Percentiles rank a stretch among this genome's conserved stretches.
phyloP scores from a whole-genome alignment of 139 green algal genomes.

The Chlorella vulgaris region DNA sequence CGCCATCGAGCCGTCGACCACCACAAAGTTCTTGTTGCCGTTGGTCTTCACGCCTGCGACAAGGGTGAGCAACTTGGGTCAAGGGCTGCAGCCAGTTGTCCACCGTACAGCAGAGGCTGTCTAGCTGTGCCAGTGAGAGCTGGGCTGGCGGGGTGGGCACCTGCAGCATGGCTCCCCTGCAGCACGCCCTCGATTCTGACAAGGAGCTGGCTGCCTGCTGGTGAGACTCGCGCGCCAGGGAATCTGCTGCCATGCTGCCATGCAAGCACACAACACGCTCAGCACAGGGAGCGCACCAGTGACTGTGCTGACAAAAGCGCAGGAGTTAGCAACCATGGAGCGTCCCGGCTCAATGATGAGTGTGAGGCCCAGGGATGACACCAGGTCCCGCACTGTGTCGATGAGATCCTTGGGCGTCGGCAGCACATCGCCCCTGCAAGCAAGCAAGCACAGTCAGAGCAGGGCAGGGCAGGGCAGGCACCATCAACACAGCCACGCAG shows the following conservation, averaged over 20 bases:
- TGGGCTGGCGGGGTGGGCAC: no score
- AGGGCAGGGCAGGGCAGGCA: no score
- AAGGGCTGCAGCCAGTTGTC: neutral
- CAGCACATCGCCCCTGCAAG: slow-evolving; percentile 71
- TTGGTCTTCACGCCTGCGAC: slow-evolving; percentile 94
- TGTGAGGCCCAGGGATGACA: slow-evolving; percentile 80
- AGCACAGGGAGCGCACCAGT: slow-evolving; percentile 67
- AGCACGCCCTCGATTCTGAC: no score
- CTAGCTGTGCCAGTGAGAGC: no score
- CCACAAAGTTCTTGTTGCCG: slow-evolving; percentile 97
- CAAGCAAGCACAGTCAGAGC: neutral
- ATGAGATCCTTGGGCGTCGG: slow-evolving; percentile 94
- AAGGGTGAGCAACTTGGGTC: no score
- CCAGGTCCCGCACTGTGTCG: slow-evolving; percentile 82
- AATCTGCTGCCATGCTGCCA: no score
- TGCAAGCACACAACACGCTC: no score
- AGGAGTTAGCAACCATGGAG: slow-evolving; percentile 89
- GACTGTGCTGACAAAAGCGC: slow-evolving; percentile 88
- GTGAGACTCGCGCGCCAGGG: no score
- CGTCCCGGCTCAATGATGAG: slow-evolving; percentile 95
- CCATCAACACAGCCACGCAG: no score
- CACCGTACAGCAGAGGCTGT: no score
- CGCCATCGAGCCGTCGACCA: slow-evolving; percentile 96
- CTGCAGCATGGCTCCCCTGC: no score
- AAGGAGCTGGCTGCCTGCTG: no score